Evolutionary conservation across 495 filamentous ascomycete genomes (phyloP), one percentile per base, ranked within the genome.

Genomic region (Bombardia bombarda): DNA sequence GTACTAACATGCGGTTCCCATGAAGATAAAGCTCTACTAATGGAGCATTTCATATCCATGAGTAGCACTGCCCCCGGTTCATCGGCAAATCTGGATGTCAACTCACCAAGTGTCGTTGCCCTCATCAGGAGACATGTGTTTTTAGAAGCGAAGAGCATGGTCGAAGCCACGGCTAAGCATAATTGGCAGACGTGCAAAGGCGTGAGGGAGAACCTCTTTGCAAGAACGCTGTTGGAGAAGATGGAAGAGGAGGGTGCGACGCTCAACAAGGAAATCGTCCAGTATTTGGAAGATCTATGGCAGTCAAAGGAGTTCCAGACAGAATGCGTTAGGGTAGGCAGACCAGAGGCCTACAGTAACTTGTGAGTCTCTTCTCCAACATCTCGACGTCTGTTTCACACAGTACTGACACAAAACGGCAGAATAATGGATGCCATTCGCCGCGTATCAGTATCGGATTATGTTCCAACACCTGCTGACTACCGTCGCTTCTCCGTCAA

Each of bases 401-500:
- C 23, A 20, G 7, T 14, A 9, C 26, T 32, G 12, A 32, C 40
- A 33, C 21, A 7, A 3, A 2, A 33, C 25, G 7, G 18, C 16
- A 47, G 40, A 17, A 14, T 48, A 12, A 31, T 45, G 32, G 45
- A 47, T 10, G 24, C 40, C 13, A 12, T 52, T 18, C 21, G n/a
- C 12, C 44, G 45, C 4, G 40, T 45, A 0, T 32, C 35, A 13
- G 19, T 33, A 16, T 2, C 38, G 14, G 12, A 42, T 8, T 51
- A 46, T 18, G 16, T 30, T 6, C 49, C 49, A 1, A 43, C 49
- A 14, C 9, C 26, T 4, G 33, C 17, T 3, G 49, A 51, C 40
- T 32, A 46, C 49, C 43, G 43, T 19, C 38, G 43, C 4, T 46
- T 43, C 24, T 26, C 7, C 17, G n/a, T 26, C 7, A 32, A 22